Evolutionary conservation across 805 yeast species (phyloP), one percentile per base, ranked within the genome.

Genomic region (Wickerhamiella kazuoi): DNA sequence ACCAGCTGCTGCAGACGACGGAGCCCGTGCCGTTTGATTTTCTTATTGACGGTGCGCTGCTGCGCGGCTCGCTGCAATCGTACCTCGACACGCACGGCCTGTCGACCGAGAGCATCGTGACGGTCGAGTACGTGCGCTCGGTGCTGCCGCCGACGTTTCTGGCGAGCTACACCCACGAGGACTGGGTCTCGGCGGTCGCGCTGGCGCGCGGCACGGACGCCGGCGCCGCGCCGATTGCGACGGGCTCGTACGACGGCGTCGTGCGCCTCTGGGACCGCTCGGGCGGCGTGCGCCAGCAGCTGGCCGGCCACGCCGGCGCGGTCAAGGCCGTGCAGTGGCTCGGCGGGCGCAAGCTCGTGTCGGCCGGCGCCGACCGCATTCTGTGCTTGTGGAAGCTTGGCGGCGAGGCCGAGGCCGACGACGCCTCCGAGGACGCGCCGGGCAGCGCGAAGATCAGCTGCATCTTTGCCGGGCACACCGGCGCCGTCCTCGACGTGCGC

Each of bases 161-260:
- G 46, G 83, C 93, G 2, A 76, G 93, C 34, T 90, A 78, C 60
- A 72, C 75, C 53, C 84, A 87, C 53, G 94, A 87, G 45, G 98
- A 90, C 60, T 90, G 98, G 98, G 73, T 90, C 19, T 81, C 94
- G 18, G 70, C 93, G 1, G 67, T 79, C 20, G 73, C 72, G 52
- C 57, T 76, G 49, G 44, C 64, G 44, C 32, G 45, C 36, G 31
- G 28, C 14, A 34, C 58, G 64, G n/a, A n/a, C n/a, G 49, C 55
- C 34, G 44, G 47, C 3, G 58, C 63, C 33, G 68, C 75, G 24
- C 68, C 69, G 51, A 79, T 87, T 39, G 65, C 84, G 34, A 74
- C 90, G 13, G 98, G 97, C 30, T 76, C 93, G 0, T 90, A 86
- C 54, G 98, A 90, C 57, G 97, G 97, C 50, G 71, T 87, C 23